Evolutionary conservation across 2,329 filamentous ascomycete species (phyloP), one percentile per base, ranked within the genome.

Genomic region (Diplodia scrobiculata): DNA sequence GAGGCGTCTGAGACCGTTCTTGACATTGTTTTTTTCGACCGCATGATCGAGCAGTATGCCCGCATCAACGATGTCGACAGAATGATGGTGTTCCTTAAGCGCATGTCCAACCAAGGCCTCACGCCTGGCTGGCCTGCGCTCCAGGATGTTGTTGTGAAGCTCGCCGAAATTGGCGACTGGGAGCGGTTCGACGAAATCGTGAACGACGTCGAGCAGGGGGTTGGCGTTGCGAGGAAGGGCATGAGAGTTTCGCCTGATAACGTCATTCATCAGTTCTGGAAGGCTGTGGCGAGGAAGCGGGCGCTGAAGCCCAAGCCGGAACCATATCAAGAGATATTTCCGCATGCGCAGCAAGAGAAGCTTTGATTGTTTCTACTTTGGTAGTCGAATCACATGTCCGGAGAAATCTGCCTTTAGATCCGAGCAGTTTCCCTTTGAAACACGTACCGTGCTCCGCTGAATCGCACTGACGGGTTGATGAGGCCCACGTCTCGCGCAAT

Each of bases 41-140:
- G 88, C 63, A 81, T 89, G 68, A 84, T 92, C 69, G 85, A 87
- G 72, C 89, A 88, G 1, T 91, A 89, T 73, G 85, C 88, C 7
- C 70, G 76, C 13, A 76, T 79, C 10, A 84, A 84, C 53, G 82
- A 88, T 67, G 77, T 82, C 0, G 74, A 74, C 38, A 79, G 76
- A 52, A 79, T 80, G 75, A 77, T 82, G 72, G 71, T 71, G 5
- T 78, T 81, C 52, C 72, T 83, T 34, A 71, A 70, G 11, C 72
- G 72, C 34, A 79, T 81, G 76, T 71, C 73, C 1, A 73, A 69
- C 34, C 73, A 78, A 14, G 78, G 80, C 9, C 78, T 78, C 67
- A 70, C 75, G 13, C 80, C 80, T 0, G 74, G 78, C 4, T 84
- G 79, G 79, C 59, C 58, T 11, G 78, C 80, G 3, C 72, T 83